phyloP scores from a whole-genome alignment of 2,329 filamentous ascomycete species.

The Onygenales sp. region DNA sequence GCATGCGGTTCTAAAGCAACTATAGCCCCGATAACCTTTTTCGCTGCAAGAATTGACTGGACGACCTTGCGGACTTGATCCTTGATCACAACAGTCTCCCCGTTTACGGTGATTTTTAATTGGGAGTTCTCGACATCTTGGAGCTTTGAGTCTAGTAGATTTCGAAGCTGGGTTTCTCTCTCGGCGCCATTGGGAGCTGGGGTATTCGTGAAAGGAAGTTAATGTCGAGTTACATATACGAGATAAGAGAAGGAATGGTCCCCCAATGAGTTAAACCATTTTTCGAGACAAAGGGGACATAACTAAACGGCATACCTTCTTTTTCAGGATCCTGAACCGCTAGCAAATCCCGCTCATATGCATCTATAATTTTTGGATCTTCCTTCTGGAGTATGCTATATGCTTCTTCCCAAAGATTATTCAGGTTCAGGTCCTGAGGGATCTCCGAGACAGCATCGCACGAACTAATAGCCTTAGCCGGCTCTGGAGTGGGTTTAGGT shows the following conservation, averaged over 20 bases:
- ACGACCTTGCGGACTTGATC: not conserved
- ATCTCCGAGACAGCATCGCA: not conserved
- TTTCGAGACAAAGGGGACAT: not conserved
- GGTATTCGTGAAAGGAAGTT: not conserved
- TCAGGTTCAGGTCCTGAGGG: not conserved
- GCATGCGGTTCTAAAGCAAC: not conserved
- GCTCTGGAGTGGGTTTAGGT: not conserved
- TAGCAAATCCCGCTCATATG: not conserved
- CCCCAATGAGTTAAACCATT: not conserved
- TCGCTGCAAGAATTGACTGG: not conserved
- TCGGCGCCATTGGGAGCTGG: not conserved
- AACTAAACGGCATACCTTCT: not conserved
- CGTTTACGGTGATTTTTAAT: not conserved
- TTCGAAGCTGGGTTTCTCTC: not conserved
- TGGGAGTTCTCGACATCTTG: not conserved
- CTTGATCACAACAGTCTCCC: not conserved
- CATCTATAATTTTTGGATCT: not conserved
- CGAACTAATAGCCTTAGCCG: not conserved
- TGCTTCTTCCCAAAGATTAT: slow-evolving; percentile 1
- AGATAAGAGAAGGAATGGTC: not conserved
- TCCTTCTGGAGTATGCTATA: not conserved
- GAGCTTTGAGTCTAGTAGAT: not conserved
- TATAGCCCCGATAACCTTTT: not conserved
- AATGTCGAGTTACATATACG: too few species aligned
- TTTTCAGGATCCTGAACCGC: not conserved